Conservation (phyloP, 2,329 filamentous ascomycete species). For the Mycocentrospora acerina region DNA sequence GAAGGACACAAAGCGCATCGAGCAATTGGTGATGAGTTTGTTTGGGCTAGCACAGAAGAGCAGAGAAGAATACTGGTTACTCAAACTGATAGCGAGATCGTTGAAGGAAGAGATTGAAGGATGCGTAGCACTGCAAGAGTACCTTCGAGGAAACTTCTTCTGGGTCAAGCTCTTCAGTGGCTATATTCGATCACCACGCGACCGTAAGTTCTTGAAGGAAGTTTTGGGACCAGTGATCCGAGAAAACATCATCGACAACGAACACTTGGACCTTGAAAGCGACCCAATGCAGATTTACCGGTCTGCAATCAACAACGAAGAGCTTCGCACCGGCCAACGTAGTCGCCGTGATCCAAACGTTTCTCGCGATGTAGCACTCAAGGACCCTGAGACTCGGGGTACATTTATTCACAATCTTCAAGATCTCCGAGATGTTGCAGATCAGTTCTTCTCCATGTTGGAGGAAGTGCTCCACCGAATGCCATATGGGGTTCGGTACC, state of each 20-base stretch:
- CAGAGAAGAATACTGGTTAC: slow-evolving; percentile 91
- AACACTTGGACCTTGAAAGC: slow-evolving; percentile 87
- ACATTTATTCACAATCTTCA: slow-evolving; percentile 94
- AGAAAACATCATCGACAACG: slow-evolving; percentile 90
- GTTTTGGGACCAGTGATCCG: slow-evolving; percentile 81
- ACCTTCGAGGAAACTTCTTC: slow-evolving; percentile 86
- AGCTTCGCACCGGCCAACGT: slow-evolving; percentile 83
- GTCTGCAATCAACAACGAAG: slow-evolving; percentile 94
- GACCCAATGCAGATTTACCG: slow-evolving; percentile 97
- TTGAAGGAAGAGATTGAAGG: slow-evolving; percentile 83
- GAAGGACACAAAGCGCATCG: slow-evolving; percentile 88
- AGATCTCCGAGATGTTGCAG: slow-evolving; percentile 89
- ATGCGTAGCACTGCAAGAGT: slow-evolving; percentile 75
- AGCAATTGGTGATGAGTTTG: slow-evolving; percentile 91
- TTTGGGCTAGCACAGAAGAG: slow-evolving; percentile 98
- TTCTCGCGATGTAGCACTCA: slow-evolving; percentile 89
- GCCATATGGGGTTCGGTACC: slow-evolving; percentile 88
- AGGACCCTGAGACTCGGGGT: slow-evolving; percentile 86
- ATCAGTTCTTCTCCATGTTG: slow-evolving; percentile 80
- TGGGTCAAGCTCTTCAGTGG: slow-evolving; percentile 84
- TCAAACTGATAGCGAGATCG: slow-evolving; percentile 82
- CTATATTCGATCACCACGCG: slow-evolving; percentile 87
- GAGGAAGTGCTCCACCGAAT: slow-evolving; percentile 85
- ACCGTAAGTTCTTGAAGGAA: slow-evolving; percentile 88
- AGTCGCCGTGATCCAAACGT: slow-evolving; percentile 82